Base-by-base conservation (phyloP, 768 basidiomycete genomes). In the Holtermanniella nyarrowii region DNA sequence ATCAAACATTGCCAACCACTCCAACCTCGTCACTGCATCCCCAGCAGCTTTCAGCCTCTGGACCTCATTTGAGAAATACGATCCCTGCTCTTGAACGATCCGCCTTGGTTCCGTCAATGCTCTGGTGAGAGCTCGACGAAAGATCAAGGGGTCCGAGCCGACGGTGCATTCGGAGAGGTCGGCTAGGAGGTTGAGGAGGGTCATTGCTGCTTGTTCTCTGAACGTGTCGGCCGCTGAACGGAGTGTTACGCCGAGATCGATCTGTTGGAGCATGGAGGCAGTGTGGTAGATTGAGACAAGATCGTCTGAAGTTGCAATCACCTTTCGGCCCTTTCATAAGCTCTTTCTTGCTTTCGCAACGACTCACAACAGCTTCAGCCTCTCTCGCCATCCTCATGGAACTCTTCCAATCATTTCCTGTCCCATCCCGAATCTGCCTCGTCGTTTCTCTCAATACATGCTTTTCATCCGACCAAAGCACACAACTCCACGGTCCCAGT, bases 381-480 rank as follows among this genome's bases (percentile, higher is more conserved):
- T 62, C 65, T 26, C 62, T 57, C 0, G 62, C 60, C 52, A 59
- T 56, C 16, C 51, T 50, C 42, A 55, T 56, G 1, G 66, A 66
- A 0, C 46, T 44, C 7, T 58, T 48, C 53, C 61, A 57, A 4
- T 49, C 43, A 14, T 58, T 56, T 0, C 66, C 70, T 5, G 60
- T 49, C 1, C 68, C 70, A 46, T 68, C 57, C 3, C 66, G 48
- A 0, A 71, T 54, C 49, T 73, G 72, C 10, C 63, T 42, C n/a
- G 66, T 83, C 49, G 95, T 82, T 63, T 97, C 89, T 46, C 84
- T 82, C 61, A 84, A 85, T 0, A 88, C 89, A 71, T 96, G 95
- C 61, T 91, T 93, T 71, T 99, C 95, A 70, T 95, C 91, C 73
- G 91, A 90, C 90, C 90, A 96, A 3, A 97, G 72, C 23, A 93